A percentile compares a stretch with the other conserved stretches of the same genome.
Conservation (phyloP, 2,329 filamentous ascomycete genomes). For the Trichoderma afroharzianum region DNA sequence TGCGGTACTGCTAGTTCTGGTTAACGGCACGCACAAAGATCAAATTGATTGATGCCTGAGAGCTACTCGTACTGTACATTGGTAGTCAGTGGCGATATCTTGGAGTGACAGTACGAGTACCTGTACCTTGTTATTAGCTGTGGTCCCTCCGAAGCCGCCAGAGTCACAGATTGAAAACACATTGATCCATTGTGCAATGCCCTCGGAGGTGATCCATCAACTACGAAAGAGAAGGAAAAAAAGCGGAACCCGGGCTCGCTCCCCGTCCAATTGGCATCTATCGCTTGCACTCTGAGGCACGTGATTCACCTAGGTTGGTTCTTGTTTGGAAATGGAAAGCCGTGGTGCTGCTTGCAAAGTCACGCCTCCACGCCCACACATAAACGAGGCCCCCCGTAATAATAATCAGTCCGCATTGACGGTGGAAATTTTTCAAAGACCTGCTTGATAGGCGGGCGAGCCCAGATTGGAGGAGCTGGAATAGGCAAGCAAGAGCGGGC, state of each 20-base stretch:
- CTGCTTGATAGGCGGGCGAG: background rate
- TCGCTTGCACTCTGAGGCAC: background rate
- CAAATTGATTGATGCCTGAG: background rate
- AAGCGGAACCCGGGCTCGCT: background rate
- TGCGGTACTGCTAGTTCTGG: background rate
- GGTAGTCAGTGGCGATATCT: background rate
- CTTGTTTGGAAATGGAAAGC: background rate
- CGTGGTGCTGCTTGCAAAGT: background rate
- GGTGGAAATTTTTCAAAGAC: background rate
- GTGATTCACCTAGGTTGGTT: background rate
- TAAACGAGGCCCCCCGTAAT: conserved; percentile 6
- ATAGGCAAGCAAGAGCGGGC: background rate
- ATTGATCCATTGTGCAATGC: too few species aligned
- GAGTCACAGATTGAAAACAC: conserved; percentile 2
- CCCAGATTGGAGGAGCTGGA: background rate
- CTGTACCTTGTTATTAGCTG: background rate
- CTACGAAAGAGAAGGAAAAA: background rate
- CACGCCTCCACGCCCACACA: background rate
- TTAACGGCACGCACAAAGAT: background rate
- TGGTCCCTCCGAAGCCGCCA: background rate
- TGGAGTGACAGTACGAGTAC: background rate
- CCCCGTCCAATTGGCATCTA: background rate
- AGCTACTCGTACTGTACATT: too few species aligned
- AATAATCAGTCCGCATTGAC: background rate
- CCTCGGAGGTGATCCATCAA: background rate